Evolutionary conservation across 2,329 filamentous ascomycete species (phyloP).

Genomic region (Elsinoe ampelina): DNA sequence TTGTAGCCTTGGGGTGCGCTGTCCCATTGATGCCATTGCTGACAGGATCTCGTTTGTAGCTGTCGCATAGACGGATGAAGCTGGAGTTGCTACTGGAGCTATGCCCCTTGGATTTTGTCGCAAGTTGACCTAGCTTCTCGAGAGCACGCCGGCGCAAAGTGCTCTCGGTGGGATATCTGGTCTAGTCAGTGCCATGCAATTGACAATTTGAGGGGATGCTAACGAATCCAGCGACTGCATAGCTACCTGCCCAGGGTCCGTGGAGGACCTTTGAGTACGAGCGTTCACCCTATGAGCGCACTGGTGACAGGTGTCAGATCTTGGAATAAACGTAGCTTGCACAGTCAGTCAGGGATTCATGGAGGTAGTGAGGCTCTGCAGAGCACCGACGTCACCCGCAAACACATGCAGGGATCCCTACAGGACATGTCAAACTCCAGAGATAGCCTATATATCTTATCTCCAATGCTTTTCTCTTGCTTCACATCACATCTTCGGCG

Average conservation of each 20-base stretch:
- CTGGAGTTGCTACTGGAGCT: constrained; percentile 26
- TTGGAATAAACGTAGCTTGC: too few species aligned
- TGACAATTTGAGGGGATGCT: not conserved
- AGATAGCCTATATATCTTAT: not conserved
- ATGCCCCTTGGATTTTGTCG: constrained; percentile 28
- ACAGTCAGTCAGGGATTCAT: too few species aligned
- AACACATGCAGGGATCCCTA: constrained; percentile 5
- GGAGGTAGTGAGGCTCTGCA: not conserved
- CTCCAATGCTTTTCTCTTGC: not conserved
- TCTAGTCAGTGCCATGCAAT: not conserved
- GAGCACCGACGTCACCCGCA: constrained; percentile 7
- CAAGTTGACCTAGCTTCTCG: constrained; percentile 41
- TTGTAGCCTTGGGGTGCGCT: constrained; percentile 13
- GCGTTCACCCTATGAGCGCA: not conserved
- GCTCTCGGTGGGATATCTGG: constrained; percentile 14
- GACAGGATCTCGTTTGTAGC: constrained; percentile 18
- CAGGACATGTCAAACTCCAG: not conserved
- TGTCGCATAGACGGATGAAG: constrained; percentile 34
- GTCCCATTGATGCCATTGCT: constrained; percentile 19
- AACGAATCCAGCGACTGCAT: not conserved
- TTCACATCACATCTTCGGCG: too few species aligned
- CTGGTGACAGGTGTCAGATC: not conserved
- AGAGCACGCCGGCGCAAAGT: constrained; percentile 39
- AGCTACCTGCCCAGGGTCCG: not conserved
- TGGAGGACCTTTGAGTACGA: not conserved